These are phyloP conservation scores for Tricholoma terreum DNA, from an alignment of 768 basidiomycete genomes.

Conservation along the genomic window DNA sequence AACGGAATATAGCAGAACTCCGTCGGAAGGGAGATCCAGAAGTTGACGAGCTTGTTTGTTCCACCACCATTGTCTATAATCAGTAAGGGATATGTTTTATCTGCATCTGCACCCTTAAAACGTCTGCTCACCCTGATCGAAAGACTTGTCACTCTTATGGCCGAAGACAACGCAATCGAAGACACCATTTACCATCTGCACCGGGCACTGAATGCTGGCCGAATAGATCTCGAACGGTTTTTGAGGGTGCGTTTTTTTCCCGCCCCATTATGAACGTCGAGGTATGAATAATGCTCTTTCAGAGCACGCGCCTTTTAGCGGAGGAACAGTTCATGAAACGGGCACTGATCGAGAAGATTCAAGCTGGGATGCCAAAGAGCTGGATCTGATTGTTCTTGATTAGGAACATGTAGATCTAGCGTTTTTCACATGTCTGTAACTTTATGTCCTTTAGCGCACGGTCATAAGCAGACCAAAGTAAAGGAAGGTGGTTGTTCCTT, in stretches of 20 bases:
- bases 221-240: constrained; percentile 93
- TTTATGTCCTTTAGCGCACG: constrained; percentile 30
- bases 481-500: no score
- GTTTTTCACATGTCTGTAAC: background rate
- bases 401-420: constrained; percentile 5
- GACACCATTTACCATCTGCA: constrained; percentile 98
- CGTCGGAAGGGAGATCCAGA: constrained; percentile 84
- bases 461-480: no score
- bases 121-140: constrained; percentile 4
- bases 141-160: constrained; percentile 93
- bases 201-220: constrained; percentile 84
- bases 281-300: constrained; percentile 15
- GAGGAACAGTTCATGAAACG: constrained; percentile 98
- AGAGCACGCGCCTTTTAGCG: constrained; percentile 84
- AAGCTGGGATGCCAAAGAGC: constrained; percentile 52
- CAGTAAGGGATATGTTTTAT: constrained; percentile 58
- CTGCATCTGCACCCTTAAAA: constrained; percentile 2
- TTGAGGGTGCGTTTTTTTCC: constrained; percentile 61
- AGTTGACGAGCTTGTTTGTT: constrained; percentile 95
- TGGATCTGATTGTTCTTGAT: constrained; percentile 40
- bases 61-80: constrained; percentile 93
- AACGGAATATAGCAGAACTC: constrained; percentile 73
- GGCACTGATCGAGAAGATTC: constrained; percentile 91
- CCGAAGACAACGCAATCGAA: constrained; percentile 98
- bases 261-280: constrained; percentile 3